These are phyloP conservation scores for Dovyalis caffra DNA, from an alignment of 345 rosid species.

Conservation along the genomic window DNA sequence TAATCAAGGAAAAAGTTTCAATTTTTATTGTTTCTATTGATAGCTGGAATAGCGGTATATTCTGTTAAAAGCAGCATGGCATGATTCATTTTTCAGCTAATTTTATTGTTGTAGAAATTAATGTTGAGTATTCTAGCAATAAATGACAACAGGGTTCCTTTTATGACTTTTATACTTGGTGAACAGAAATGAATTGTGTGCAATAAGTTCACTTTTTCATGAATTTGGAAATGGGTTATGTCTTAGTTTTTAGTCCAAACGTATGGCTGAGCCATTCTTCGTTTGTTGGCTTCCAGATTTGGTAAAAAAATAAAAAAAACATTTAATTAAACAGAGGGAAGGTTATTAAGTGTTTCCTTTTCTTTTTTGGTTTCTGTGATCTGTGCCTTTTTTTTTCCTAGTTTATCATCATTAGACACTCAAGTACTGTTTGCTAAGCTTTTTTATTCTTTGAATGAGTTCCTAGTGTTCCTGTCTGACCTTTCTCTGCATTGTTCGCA, in stretches of 20 bases:
- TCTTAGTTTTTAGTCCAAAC: neutral
- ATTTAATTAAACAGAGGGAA: constrained; percentile 1
- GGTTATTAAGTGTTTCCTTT: neutral
- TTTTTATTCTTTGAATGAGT: neutral
- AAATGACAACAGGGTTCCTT: constrained; percentile 12
- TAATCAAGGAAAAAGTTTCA: constrained; percentile 12
- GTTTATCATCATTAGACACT: neutral
- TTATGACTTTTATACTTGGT: constrained; percentile 2
- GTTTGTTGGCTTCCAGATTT: constrained; percentile 18
- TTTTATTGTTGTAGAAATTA: constrained; percentile 9
- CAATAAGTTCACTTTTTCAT: constrained; percentile 1
- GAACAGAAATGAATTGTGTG: constrained; percentile 4
- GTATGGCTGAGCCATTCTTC: neutral
- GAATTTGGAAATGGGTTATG: neutral
- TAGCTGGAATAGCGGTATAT: neutral
- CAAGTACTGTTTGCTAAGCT: neutral
- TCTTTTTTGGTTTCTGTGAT: neutral
- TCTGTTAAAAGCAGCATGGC: neutral
- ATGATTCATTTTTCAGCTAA: neutral
- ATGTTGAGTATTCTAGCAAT: constrained; percentile 8
- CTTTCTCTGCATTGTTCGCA: neutral
- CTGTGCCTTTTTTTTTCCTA: constrained; percentile 6
- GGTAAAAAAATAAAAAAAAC: neutral
- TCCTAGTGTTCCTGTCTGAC: neutral
- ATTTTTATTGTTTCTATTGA: neutral